Evolutionary conservation across 208 protist species (phyloP), one percentile per base, ranked within the genome.

Genomic region (Leishmania major): DNA sequence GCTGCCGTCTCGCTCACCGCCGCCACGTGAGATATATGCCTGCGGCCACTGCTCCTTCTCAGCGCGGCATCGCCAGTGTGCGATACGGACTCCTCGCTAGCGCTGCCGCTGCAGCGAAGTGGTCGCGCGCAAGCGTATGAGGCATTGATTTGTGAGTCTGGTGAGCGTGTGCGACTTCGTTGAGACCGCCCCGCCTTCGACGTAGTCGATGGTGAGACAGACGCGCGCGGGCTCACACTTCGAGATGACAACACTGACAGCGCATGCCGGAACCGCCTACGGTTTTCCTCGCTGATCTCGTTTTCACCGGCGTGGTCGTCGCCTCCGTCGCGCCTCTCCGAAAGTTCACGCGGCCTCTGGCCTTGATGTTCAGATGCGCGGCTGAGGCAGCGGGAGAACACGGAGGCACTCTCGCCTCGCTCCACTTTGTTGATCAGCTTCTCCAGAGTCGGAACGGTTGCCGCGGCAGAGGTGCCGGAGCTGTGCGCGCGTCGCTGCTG

Each of bases 191-290:
- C n/a, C 73, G 73, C 35, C 13, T 25, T 62, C 35, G 31, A 37
- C 47, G 59, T 51, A 7, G 75, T 17, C 3, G 85, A 71, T 25
- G 57, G 87, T 31, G 84, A 59, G 22, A 81, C 75, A 47, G 87
- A 92, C 2, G 87, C 77, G 43, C 82, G 87, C 1, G 82, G 89
- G 72, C 84, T 92, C 17, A 71, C 85, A 76, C 80, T 85, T 57
- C 86, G 89, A 11, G 84, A 90, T 5, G 88, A 88, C 3, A 77
- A 15, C 22, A 40, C 83, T 1, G 89, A 92, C 35, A 92, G 75
- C 49, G 89, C 84, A n/a, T 78, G 81, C n/a, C 89, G 87, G 62
- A 92, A 92, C 28, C 40, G 59, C 49, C 10, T 66, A 37, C 86
- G 81, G 10, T 79, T 81, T 45, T 78, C 84, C 60, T 81, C 84